Evolutionary conservation across 495 filamentous ascomycete species (phyloP).

Genomic region (Aspergillus saccharolyticus): DNA sequence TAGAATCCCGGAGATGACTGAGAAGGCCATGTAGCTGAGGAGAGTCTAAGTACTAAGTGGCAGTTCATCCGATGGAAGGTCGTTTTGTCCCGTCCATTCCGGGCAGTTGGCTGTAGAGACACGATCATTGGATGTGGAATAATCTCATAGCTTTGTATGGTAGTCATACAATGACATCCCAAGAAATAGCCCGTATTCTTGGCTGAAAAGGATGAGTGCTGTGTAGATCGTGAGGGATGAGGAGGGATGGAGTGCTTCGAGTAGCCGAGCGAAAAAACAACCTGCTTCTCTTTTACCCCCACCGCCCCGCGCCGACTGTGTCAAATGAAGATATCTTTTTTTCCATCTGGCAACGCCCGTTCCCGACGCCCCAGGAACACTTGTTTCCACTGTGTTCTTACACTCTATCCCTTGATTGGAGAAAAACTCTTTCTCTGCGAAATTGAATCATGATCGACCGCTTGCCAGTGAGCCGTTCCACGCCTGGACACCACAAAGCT

Average conservation of each 20-base stretch:
- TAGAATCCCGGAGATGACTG: too few relatives aligned
- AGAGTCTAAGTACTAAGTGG: not conserved
- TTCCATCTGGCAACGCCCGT: not conserved
- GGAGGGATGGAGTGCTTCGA: not conserved
- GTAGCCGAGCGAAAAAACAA: not conserved
- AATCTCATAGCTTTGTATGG: not conserved
- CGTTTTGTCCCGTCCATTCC: not conserved
- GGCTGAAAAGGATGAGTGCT: not conserved
- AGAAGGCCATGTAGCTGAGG: too few relatives aligned
- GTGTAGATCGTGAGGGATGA: not conserved
- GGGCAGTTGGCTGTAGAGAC: not conserved
- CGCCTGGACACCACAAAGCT: not conserved
- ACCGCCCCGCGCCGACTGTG: too few relatives aligned
- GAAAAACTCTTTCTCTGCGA: too few relatives aligned
- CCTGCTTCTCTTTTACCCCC: too few relatives aligned
- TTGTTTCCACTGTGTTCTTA: too few relatives aligned
- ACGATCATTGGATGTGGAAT: not conserved
- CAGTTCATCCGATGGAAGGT: not conserved
- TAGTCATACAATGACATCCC: not conserved
- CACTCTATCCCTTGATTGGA: too few relatives aligned
- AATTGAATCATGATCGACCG: not conserved
- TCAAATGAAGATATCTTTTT: not conserved
- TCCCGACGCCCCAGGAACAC: too few relatives aligned
- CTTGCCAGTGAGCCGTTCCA: not conserved
- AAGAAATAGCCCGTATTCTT: not conserved